Evolutionary conservation across 495 filamentous ascomycete genomes (phyloP), one percentile per base, ranked within the genome.

Genomic region (Lasiosphaeria hispida): DNA sequence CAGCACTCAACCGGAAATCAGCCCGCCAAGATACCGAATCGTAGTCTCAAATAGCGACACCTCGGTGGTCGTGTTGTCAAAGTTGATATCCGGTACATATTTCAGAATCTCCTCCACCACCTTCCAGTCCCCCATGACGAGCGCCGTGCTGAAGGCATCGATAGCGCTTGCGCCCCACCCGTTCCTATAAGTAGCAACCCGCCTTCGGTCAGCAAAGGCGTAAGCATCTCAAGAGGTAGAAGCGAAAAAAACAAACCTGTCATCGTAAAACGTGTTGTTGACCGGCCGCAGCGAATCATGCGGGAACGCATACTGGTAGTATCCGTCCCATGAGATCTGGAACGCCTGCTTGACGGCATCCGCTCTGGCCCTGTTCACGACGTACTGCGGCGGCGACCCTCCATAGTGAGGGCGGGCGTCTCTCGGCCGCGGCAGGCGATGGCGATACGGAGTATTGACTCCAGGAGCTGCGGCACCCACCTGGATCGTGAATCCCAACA

Each of bases 41-140:
- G 90, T 95, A 2, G 91, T 96, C 72, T 96, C 91, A 58, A 96
- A 96, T 33, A 96, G 73, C 55, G 86, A 91, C 59, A 95, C 84
- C 11, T 73, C 74, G 7, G 69, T 71, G 10, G 60, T 61, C 4
- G 88, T 87, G 14, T 72, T 75, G 49, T 79, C 79, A 60, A 89
- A 96, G 71, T 96, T 76, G 60, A 95, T 83, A 0, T 68, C 77
- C 0, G 80, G 74, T 42, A 96, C 80, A 67, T 83, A 86, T 17
- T 87, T 76, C 4, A 95, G 64, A 44, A 94, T 91, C 34, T 83
- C 73, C 15, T 82, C 74, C 36, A 94, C 84, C 36, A 88, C 83
- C 38, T 86, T 78, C 14, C 75, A 72, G 18, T 90, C 80, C 41
- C 77, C 76, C 90, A 95, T 95, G 9, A 96, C 73, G 39, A 91